Percentiles rank a stretch among this genome's conserved stretches.
Evolutionary conservation across 2,329 filamentous ascomycete genomes (phyloP).

Genomic region (Sphaerostilbella broomeana): DNA sequence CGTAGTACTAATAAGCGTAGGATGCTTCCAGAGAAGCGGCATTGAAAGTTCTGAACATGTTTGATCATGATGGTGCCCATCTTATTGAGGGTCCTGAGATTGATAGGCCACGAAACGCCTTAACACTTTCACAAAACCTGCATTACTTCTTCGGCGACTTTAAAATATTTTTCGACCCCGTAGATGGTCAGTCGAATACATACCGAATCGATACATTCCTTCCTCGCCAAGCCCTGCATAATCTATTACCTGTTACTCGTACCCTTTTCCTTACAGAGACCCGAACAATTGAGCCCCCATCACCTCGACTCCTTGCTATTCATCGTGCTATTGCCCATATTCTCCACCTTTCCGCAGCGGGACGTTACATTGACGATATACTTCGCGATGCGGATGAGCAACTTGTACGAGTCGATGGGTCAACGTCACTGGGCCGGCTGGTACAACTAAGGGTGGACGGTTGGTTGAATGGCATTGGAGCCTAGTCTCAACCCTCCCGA

Average conservation of each 20-base stretch:
- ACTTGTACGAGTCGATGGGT: slow-evolving; percentile 2
- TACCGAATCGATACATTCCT: slow-evolving; percentile 19
- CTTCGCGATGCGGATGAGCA: slow-evolving; percentile 13
- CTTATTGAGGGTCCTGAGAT: no score
- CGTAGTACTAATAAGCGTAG: not conserved
- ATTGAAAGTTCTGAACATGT: not conserved
- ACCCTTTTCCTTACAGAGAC: slow-evolving; percentile 22
- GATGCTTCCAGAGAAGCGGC: not conserved
- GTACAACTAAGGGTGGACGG: not conserved
- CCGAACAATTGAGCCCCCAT: slow-evolving; percentile 26
- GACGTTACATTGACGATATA: slow-evolving; percentile 27
- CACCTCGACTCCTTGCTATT: slow-evolving; percentile 26
- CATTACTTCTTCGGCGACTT: no score
- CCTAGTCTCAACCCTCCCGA: no score
- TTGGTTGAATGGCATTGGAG: not conserved
- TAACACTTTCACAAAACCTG: no score
- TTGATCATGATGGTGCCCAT: not conserved
- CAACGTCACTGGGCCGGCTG: slow-evolving; percentile 1
- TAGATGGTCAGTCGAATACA: slow-evolving; percentile 15
- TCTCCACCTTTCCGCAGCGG: slow-evolving; percentile 25
- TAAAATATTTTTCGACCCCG: no score
- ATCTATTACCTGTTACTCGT: slow-evolving; percentile 23
- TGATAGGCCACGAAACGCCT: no score
- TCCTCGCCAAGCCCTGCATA: not conserved
- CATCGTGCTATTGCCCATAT: slow-evolving; percentile 28